phyloP scores from a whole-genome alignment of 768 basidiomycete species.

The Psilocybe cyanescens region DNA sequence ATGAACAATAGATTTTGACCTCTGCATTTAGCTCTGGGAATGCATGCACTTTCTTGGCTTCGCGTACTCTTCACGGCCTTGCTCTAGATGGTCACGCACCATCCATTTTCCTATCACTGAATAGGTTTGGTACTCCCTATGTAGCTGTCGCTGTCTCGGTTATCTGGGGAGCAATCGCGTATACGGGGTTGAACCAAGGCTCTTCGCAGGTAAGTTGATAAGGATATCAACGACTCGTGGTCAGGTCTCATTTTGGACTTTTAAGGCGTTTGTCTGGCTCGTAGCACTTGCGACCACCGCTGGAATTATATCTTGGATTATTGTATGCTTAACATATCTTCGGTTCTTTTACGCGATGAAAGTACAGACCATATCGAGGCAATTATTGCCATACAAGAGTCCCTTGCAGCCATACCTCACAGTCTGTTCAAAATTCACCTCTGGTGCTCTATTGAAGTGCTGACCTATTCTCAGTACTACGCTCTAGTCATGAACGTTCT shows the following conservation, averaged over 20 bases:
- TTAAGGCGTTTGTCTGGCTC: slow-evolving; percentile 31
- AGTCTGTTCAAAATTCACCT: slow-evolving; percentile 14
- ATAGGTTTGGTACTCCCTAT: slow-evolving; percentile 34
- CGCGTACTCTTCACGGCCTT: slow-evolving; percentile 42
- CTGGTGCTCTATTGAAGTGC: neutral
- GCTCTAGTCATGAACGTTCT: slow-evolving; percentile 31
- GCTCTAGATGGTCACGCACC: slow-evolving; percentile 43
- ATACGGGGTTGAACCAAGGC: slow-evolving; percentile 29
- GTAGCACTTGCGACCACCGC: slow-evolving; percentile 33
- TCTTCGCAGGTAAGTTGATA: slow-evolving; percentile 26
- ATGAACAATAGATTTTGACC: slow-evolving; percentile 41
- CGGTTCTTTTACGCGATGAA: slow-evolving; percentile 32
- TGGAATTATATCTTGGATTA: slow-evolving; percentile 33
- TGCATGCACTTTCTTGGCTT: slow-evolving; percentile 50
- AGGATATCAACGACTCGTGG: neutral
- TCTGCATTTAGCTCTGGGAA: slow-evolving; percentile 67
- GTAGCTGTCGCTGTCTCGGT: slow-evolving; percentile 28
- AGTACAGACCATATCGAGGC: slow-evolving; percentile 33
- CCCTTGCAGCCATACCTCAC: slow-evolving; percentile 53
- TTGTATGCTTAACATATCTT: slow-evolving; percentile 34
- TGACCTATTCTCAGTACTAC: slow-evolving; percentile 25
- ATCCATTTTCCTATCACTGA: slow-evolving; percentile 30
- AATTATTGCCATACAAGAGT: slow-evolving; percentile 38
- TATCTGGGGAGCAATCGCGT: slow-evolving; percentile 30
- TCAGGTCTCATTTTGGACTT: neutral